Evolutionary conservation across 2,329 filamentous ascomycete species (phyloP).

Genomic region (Acrodontium crateriforme): DNA sequence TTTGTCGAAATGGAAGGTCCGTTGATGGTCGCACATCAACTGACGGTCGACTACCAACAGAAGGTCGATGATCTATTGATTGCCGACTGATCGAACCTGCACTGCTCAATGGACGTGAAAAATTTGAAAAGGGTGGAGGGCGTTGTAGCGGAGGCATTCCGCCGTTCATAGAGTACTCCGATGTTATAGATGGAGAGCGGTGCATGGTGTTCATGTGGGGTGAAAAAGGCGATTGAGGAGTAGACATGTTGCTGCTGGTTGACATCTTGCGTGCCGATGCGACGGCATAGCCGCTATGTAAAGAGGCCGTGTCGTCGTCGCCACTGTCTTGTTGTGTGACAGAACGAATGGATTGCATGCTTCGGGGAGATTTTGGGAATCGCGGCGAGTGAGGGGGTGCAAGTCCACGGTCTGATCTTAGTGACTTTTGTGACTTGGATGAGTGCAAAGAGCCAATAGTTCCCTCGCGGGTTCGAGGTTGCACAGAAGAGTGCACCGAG

Average conservation of each 20-base stretch:
- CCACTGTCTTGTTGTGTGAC: conserved; percentile 38
- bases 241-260: conserved; percentile 49
- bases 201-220: conserved; percentile 48
- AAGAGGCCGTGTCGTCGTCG: conserved; percentile 43
- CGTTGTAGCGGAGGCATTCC: conserved; percentile 19
- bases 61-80: conserved; percentile 25
- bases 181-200: conserved; percentile 73
- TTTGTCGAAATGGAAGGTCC: conserved; percentile 13
- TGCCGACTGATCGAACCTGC: conserved; percentile 32
- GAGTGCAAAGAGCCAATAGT: too few relatives aligned
- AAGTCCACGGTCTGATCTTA: conserved; percentile 17
- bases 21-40: conserved; percentile 11
- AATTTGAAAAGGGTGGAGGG: conserved; percentile 68
- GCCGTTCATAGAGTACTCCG: conserved; percentile 57
- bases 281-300: conserved; percentile 47
- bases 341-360: conserved; percentile 32
- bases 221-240: conserved; percentile 49
- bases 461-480: conserved; percentile 26
- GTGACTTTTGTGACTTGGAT: conserved; percentile 23
- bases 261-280: conserved; percentile 69
- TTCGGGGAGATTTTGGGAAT: conserved; percentile 28
- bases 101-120: conserved; percentile 77
- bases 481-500: conserved; percentile 23
- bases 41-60: conserved; percentile 10
- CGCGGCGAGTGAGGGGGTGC: conserved; percentile 22